Evolutionary conservation across 1,139 yeast genomes (phyloP).

Genomic region (Scheffersomyces lignicola): DNA sequence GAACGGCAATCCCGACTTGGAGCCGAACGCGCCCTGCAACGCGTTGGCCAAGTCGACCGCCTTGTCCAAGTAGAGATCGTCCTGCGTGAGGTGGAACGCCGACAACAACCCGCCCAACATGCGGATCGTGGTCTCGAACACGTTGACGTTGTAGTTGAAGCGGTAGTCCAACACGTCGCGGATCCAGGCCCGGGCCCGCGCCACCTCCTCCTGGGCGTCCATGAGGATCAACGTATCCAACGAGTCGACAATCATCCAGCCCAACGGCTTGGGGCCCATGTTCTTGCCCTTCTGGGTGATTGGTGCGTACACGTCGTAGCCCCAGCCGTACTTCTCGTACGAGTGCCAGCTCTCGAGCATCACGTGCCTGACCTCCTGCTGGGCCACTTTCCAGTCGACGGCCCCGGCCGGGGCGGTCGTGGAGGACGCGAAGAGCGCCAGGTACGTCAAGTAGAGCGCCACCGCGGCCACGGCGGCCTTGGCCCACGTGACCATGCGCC

Average conservation of each 20-base stretch:
- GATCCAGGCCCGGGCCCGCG: conserved; percentile 74
- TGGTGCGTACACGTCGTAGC: conserved; percentile 50
- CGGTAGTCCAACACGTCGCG: conserved; percentile 45
- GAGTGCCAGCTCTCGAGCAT: conserved; percentile 80
- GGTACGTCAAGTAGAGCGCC: neutral
- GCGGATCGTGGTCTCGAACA: conserved; percentile 90
- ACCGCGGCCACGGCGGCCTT: too few relatives aligned
- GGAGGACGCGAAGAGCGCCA: neutral
- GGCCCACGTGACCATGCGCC: too few relatives aligned
- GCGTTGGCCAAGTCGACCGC: conserved; percentile 75
- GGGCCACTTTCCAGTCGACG: conserved; percentile 47
- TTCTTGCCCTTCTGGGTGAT: conserved; percentile 61
- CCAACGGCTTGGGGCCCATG: conserved; percentile 82
- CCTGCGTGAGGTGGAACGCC: conserved; percentile 71
- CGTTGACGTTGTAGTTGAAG: conserved; percentile 74
- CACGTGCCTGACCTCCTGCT: conserved; percentile 57
- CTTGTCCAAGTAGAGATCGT: conserved; percentile 70
- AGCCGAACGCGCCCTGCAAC: conserved; percentile 64
- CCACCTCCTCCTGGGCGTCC: conserved; percentile 69
- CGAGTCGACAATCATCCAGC: conserved; percentile 94
- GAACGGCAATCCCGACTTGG: conserved; percentile 70
- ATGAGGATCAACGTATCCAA: conserved; percentile 81
- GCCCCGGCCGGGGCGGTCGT: conserved; percentile 5
- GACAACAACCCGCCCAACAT: conserved; percentile 91
- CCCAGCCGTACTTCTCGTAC: conserved; percentile 81